These are phyloP conservation scores for Cryptosporidium bovis DNA, from an alignment of 169 alveolate genomes.

Conservation along the genomic window DNA sequence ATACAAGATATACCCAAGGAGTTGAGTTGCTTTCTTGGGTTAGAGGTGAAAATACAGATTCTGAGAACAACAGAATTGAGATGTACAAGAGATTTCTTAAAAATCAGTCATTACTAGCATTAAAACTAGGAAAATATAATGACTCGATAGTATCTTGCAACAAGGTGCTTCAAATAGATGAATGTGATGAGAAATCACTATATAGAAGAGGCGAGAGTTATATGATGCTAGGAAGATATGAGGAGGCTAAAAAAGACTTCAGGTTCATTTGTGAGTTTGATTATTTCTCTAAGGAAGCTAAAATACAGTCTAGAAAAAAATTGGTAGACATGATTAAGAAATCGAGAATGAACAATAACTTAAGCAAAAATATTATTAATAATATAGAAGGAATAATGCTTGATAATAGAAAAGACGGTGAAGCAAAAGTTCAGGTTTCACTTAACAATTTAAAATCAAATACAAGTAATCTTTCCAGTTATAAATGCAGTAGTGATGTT, in stretches of 20 bases:
- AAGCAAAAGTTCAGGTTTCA: neutral
- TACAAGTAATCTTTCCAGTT: neutral
- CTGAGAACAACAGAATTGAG: conserved; percentile 17
- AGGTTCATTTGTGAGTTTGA: conserved; percentile 66
- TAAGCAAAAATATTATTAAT: conserved; percentile 12
- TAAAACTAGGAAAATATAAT: conserved; percentile 62
- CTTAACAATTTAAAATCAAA: neutral
- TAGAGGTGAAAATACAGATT: conserved; percentile 25
- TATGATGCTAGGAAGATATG: conserved; percentile 60
- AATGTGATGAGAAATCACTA: conserved; percentile 59
- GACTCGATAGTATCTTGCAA: conserved; percentile 62
- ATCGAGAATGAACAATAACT: conserved; percentile 6
- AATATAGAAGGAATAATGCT: conserved; percentile 31
- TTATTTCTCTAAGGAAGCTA: conserved; percentile 40
- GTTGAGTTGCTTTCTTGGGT: conserved; percentile 67
- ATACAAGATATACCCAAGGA: conserved; percentile 69
- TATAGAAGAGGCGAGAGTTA: conserved; percentile 68
- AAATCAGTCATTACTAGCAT: conserved; percentile 45
- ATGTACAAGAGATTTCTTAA: conserved; percentile 53
- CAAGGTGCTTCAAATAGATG: conserved; percentile 47
- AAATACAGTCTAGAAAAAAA: conserved; percentile 22
- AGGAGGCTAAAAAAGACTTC: conserved; percentile 62
- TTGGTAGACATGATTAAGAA: conserved; percentile 47
- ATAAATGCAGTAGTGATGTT: neutral
- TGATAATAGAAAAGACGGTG: conserved; percentile 5